phyloP scores from a whole-genome alignment of 768 basidiomycete species.

The Amanita phalloides region DNA sequence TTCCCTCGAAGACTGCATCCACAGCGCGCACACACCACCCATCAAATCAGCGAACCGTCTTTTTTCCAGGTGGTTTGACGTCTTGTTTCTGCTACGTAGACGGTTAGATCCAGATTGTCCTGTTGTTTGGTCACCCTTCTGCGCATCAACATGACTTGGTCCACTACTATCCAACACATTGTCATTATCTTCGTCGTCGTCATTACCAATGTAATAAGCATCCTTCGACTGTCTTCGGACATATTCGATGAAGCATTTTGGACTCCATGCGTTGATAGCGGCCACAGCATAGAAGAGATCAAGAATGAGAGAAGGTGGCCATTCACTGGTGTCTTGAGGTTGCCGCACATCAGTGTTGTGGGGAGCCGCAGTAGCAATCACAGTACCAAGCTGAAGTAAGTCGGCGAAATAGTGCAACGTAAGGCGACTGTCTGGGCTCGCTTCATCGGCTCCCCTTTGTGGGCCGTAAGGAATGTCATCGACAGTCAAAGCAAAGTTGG shows the following conservation, averaged over 20 bases:
- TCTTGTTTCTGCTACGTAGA: constrained; percentile 1
- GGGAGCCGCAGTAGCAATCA: neutral
- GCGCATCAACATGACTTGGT: too few relatives aligned
- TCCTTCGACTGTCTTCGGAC: too few relatives aligned
- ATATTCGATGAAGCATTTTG: too few relatives aligned
- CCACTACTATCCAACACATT: too few relatives aligned
- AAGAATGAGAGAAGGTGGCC: constrained; percentile 5
- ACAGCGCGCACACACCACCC: constrained; percentile 3
- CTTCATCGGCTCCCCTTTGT: neutral
- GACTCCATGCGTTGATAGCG: too few relatives aligned
- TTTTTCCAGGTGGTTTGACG: neutral
- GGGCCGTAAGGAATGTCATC: constrained; percentile 1
- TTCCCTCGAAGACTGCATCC: neutral
- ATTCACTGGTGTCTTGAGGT: constrained; percentile 5
- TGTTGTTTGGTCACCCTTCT: neutral
- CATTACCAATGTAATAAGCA: too few relatives aligned
- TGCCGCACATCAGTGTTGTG: constrained; percentile 4
- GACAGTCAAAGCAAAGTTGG: constrained; percentile 5
- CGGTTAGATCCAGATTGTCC: neutral
- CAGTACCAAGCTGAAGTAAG: neutral
- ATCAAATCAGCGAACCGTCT: constrained; percentile 4
- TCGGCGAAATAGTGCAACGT: neutral
- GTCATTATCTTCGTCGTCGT: too few relatives aligned
- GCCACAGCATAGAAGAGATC: neutral
- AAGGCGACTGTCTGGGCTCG: too few relatives aligned